Base-by-base conservation (phyloP, 108 stramenopile genomes). In the Nitzschia palea region DNA sequence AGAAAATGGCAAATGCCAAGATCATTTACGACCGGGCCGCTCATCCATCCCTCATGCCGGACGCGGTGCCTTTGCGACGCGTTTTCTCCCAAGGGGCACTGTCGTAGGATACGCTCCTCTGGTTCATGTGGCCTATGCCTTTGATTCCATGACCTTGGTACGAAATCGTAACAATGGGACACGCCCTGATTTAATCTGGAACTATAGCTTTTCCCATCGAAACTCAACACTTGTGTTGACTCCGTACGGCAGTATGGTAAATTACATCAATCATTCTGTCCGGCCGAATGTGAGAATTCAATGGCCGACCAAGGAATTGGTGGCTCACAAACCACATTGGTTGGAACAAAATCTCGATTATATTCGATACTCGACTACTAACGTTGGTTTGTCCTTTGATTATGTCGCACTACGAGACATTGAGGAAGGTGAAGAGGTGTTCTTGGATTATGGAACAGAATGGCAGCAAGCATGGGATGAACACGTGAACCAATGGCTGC, bases 101-200 rank as follows among this genome's bases (percentile, higher is more conserved):
- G 51, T 94, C 51, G 85, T 94, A 20, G 88, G 88, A 28, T 90
- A 89, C 23, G 81, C 88, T 31, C 93, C 93, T 0, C 35, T 94
- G 37, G 60, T 94, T 47, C 80, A 78, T 60, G 65, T 85, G 10
- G 83, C 44, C 45, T 36, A 52, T 10, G 32, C 34, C 9, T 70
- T 73, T 3, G 42, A 73, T 55, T 50, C 73, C n/a, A 18, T 48
- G 8, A 48, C 47, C n/a, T 20, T 20, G 22, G 47, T 48, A 4
- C 47, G 47, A 48, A 10, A 48, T n/a, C n/a, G n/a, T n/a, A n/a
- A 18, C 18, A 48, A 10, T 20, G 22, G 17, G 15, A 60, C 67
- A 23, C 78, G 81, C 43, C 83, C 54, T 5, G 84, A 95, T 50
- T 59, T 95, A 17, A 67, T 95, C 29, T 30, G 85, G 32, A 95